Base-by-base conservation (phyloP, 179 eudicot species). In the Patellifolia procumbens region DNA sequence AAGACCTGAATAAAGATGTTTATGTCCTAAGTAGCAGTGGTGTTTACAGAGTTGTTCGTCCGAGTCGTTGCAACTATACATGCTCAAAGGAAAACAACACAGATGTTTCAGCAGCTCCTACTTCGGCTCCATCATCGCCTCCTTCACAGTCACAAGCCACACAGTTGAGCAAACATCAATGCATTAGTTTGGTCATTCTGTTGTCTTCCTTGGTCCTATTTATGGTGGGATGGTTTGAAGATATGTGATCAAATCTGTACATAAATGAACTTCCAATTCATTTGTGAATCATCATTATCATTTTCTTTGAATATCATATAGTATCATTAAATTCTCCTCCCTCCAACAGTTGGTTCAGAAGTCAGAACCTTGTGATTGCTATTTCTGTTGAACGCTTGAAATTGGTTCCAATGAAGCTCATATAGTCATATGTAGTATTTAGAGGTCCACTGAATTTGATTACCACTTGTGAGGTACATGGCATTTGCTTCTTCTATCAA, bases 11-110 rank as follows among this genome's bases (percentile, higher is more conserved):
- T 48, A 88, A 88, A 62, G 91, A 92, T 56, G 76, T 85, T 42
- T 92, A 76, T 78, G 56, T 92, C 62, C 72, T 92, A n/a, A 74
- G 92, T 31, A 87, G 89, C 76, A 91, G 84, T 66, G 97, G 97
- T 2, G 92, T 92, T 24, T 91, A 91, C 78, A 81, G 97, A 79
- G 76, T 89, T 10, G 94, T 81, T 59, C 89, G 82, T 65, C 91
- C 97, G 5, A 93, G 91, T 39, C 91, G 89, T 35, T 93, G 98
- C 67, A 81, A 81, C 34, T 91, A 82, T 67, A 74, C 83, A 13
- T 93, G 98, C 77, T 70, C 92, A 0, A 85, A 82, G 78, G 94
- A 93, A 79, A 86, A 72, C 70, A 77, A 70, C 63, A 63, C 87
- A 0, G 62, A 77, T 52, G 75, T 35, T 49, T 29, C 81, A 29